Conservation (phyloP, 306 rosid genomes). For the Arachis hypogaea region DNA sequence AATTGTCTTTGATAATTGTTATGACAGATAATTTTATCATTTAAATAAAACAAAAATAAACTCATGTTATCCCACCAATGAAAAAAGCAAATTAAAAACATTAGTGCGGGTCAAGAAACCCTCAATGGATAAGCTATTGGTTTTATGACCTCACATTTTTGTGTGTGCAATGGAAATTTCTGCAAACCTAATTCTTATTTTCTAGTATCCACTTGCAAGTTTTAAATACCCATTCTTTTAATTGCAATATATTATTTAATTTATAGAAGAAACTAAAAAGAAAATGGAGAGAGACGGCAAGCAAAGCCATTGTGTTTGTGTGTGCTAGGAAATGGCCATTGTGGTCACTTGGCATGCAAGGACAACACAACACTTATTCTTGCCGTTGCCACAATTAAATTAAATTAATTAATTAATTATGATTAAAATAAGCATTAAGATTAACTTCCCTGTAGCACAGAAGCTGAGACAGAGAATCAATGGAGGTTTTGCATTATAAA, state of each 20-base stretch:
- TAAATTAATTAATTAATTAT: background rate
- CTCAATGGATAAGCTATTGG: slow-evolving; percentile 1
- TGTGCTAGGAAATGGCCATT: slow-evolving; percentile 2
- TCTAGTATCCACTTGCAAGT: slow-evolving; percentile 26
- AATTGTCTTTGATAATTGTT: background rate
- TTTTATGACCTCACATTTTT: slow-evolving; percentile 32
- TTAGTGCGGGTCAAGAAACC: background rate
- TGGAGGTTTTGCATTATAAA: background rate
- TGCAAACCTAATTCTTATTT: background rate
- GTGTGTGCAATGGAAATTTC: background rate
- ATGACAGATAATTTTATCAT: background rate
- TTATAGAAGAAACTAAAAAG: background rate
- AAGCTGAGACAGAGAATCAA: background rate
- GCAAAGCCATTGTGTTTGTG: background rate
- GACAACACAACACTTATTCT: background rate
- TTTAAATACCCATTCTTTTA: slow-evolving; percentile 7
- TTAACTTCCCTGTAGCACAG: background rate
- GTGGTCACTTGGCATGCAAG: slow-evolving; percentile 8
- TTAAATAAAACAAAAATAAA: background rate
- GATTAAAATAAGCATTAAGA: background rate
- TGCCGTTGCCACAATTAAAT: background rate
- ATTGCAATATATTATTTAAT: background rate
- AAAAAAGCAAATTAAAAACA: background rate
- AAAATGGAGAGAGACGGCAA: slow-evolving; percentile 35
- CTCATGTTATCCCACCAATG: background rate